Percentiles rank a stretch among this genome's conserved stretches.
Conservation (phyloP, 176 grass and related monocot species). For the Rhynchospora breviuscula region DNA sequence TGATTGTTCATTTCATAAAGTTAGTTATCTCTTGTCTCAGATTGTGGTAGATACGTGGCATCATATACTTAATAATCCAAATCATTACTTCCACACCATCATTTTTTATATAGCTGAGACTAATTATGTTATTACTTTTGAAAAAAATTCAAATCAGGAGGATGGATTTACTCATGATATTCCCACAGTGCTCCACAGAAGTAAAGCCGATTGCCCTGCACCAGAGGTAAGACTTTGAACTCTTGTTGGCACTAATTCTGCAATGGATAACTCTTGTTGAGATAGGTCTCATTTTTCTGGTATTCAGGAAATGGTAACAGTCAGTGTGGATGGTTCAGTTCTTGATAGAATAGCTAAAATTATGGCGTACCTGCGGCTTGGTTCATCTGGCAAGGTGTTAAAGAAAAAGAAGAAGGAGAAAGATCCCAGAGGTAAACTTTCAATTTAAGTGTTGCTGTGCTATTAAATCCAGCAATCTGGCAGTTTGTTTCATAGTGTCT, state of each 20-base stretch:
- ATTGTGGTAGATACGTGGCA: background rate
- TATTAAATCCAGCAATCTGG: background rate
- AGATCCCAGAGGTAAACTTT: constrained; percentile 60
- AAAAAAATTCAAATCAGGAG: constrained; percentile 53
- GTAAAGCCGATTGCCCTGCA: constrained; percentile 91
- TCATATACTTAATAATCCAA: background rate
- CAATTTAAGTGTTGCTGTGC: background rate
- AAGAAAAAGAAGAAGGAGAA: constrained; percentile 99
- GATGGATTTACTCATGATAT: constrained; percentile 86
- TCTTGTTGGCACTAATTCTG: background rate
- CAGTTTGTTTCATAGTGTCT: background rate
- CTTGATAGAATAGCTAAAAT: constrained; percentile 99
- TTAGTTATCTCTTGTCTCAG: constrained; percentile 32
- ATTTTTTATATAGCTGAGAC: background rate
- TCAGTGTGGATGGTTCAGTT: constrained; percentile 89
- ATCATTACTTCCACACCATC: too few species aligned
- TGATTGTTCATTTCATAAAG: background rate
- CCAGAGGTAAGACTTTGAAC: constrained; percentile 37
- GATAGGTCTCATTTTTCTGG: constrained; percentile 1
- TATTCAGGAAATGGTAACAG: constrained; percentile 91
- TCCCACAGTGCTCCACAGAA: constrained; percentile 94
- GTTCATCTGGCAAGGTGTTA: constrained; percentile 94
- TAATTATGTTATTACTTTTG: constrained; percentile 7
- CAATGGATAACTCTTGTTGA: background rate
- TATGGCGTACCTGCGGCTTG: constrained; percentile 94